Evolutionary conservation across 1,284 basidiomycete genomes (phyloP).

Genomic region (Pterulicium gracile): DNA sequence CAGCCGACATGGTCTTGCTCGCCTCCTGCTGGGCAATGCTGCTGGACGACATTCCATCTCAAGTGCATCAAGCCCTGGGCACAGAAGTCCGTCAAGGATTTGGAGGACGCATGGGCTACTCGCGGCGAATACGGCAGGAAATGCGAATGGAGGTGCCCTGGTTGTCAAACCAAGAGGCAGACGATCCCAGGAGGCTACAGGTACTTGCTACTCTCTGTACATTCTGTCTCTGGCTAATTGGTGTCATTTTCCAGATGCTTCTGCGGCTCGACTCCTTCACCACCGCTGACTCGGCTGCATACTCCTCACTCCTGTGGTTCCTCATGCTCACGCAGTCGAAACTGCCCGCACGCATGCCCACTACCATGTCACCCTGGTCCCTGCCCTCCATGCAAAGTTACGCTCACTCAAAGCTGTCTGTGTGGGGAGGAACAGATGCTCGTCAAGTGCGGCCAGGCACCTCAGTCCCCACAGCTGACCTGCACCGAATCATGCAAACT

Average conservation of each 20-base stretch:
- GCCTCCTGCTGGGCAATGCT: constrained; percentile 46
- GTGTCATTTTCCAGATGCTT: constrained; percentile 84
- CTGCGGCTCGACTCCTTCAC: constrained; percentile 67
- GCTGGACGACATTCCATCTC: constrained; percentile 79
- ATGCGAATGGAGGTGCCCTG: constrained; percentile 82
- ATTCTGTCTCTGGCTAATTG: too few species aligned
- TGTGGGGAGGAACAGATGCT: constrained; percentile 62
- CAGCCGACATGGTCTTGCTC: constrained; percentile 76
- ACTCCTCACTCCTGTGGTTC: constrained; percentile 84
- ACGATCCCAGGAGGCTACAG: constrained; percentile 59
- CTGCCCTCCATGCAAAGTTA: constrained; percentile 41
- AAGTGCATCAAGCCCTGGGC: constrained; percentile 77
- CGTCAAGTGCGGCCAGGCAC: constrained; percentile 50
- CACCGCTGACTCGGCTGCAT: constrained; percentile 52
- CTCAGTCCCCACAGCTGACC: not conserved
- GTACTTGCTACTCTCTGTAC: constrained; percentile 12
- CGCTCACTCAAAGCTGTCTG: constrained; percentile 54
- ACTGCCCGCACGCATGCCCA: constrained; percentile 78
- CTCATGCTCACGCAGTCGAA: constrained; percentile 52
- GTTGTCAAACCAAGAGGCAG: constrained; percentile 70
- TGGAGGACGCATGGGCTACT: constrained; percentile 64
- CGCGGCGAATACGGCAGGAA: constrained; percentile 49
- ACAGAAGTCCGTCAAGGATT: constrained; percentile 65
- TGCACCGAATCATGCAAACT: not conserved
- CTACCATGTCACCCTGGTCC: constrained; percentile 48